Evolutionary conservation across 169 alveolate species (phyloP).

Genomic region (Cryptosporidium ubiquitum): DNA sequence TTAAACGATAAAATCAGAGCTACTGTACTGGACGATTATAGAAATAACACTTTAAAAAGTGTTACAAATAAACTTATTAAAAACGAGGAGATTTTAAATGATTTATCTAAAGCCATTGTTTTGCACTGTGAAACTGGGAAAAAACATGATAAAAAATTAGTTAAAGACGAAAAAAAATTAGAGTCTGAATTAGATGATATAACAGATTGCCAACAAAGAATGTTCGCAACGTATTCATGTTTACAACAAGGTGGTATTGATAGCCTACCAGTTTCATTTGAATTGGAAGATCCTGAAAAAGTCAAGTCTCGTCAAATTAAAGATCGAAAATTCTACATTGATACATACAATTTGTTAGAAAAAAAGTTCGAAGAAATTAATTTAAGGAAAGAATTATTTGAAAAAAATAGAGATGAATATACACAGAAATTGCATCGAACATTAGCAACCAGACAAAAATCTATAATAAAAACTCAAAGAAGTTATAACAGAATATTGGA

Average conservation of each 20-base stretch:
- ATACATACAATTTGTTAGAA: conserved; percentile 26
- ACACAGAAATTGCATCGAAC: conserved; percentile 55
- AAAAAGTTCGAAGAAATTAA: conserved; percentile 58
- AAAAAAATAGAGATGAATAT: conserved; percentile 59
- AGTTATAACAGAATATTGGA: conserved; percentile 51
- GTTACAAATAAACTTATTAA: conserved; percentile 11
- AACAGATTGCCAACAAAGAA: conserved; percentile 72
- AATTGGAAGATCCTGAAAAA: conserved; percentile 67
- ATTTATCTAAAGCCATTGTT: conserved; percentile 38
- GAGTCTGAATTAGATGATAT: conserved; percentile 60
- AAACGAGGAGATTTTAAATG: conserved; percentile 58
- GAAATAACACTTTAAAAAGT: conserved; percentile 9
- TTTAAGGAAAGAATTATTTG: conserved; percentile 42
- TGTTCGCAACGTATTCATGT: conserved; percentile 74
- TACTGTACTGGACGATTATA: conserved; percentile 30
- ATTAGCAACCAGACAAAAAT: conserved; percentile 61
- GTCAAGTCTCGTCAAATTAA: conserved; percentile 42
- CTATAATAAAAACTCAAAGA: conserved; percentile 56
- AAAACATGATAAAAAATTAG: conserved; percentile 33
- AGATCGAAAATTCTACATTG: conserved; percentile 45
- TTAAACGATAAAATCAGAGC: conserved; percentile 30
- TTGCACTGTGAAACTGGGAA: conserved; percentile 65
- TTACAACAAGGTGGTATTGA: conserved; percentile 73
- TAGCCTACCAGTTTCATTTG: conserved; percentile 72
- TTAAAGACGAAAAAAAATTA: conserved; percentile 40